Evolutionary conservation across 2,329 filamentous ascomycete species (phyloP).

Genomic region (Cladophialophora chaetospira): DNA sequence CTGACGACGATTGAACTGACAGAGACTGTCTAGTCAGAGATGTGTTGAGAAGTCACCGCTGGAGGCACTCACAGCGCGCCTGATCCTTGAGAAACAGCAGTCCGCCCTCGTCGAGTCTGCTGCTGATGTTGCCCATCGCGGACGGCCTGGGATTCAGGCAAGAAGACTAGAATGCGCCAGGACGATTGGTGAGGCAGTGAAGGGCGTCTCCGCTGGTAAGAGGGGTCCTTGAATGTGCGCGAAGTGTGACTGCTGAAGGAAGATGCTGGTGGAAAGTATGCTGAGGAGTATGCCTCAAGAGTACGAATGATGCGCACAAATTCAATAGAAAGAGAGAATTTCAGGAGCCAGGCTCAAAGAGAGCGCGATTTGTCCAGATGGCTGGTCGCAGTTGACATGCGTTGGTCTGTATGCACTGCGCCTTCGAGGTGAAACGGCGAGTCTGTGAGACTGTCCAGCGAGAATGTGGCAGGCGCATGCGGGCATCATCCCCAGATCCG

Average conservation of each 20-base stretch:
- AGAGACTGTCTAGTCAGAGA: constrained; percentile 63
- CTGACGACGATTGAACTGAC: constrained; percentile 81
- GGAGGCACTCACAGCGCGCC: constrained; percentile 70
- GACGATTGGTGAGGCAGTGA: constrained; percentile 1
- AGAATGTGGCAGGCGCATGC: constrained; percentile 4
- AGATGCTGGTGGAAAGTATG: background rate
- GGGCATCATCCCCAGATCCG: background rate
- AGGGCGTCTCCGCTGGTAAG: background rate
- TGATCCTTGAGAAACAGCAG: constrained; percentile 87
- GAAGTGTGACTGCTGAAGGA: constrained; percentile 13
- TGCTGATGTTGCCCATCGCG: constrained; percentile 86
- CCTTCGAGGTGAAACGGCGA: constrained; percentile 17
- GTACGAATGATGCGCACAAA: constrained; percentile 13
- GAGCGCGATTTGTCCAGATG: constrained; percentile 46
- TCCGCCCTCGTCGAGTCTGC: constrained; percentile 80
- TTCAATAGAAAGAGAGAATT: constrained; percentile 5
- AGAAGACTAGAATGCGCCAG: constrained; percentile 20
- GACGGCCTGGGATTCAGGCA: constrained; percentile 19
- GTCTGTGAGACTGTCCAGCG: background rate
- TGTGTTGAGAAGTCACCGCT: constrained; percentile 25
- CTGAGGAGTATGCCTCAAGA: no score
- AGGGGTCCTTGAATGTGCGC: background rate
- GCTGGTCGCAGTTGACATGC: constrained; percentile 10
- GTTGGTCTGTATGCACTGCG: background rate
- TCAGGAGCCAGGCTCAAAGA: background rate